These are phyloP conservation scores for Psidium guajava DNA, from an alignment of 345 rosid genomes.

Conservation along the genomic window DNA sequence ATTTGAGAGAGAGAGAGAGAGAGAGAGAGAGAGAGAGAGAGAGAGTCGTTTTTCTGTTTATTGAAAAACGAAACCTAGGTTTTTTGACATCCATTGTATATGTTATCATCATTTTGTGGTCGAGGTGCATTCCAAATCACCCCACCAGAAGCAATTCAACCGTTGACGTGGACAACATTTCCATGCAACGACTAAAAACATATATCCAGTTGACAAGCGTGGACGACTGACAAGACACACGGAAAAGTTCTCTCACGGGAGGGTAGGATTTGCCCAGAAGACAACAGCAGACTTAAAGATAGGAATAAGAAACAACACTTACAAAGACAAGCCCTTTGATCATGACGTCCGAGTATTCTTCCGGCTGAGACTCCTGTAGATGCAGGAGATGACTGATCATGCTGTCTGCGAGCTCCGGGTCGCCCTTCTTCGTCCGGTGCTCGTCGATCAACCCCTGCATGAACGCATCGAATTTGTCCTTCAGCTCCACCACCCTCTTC, in stretches of 20 bases:
- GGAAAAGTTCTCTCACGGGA: not conserved
- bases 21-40: not conserved
- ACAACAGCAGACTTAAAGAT: not conserved
- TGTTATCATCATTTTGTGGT: not conserved
- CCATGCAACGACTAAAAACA: not conserved
- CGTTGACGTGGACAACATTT: not conserved
- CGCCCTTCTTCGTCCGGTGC: constrained; percentile 12
- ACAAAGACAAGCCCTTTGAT: constrained; percentile 41
- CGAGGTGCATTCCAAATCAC: not conserved
- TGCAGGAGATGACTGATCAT: constrained; percentile 51
- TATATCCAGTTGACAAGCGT: not conserved
- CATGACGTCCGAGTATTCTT: not conserved
- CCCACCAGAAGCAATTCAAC: not conserved
- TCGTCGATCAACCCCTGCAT: constrained; percentile 42
- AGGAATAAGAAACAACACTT: not conserved
- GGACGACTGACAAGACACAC: not conserved
- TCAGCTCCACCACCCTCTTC: constrained; percentile 21
- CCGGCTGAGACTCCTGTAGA: constrained; percentile 32
- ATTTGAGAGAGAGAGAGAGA: not conserved
- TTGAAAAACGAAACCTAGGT: not conserved
- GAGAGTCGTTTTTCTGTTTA: too few species aligned
- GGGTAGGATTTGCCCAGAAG: not conserved
- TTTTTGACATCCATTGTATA: not conserved
- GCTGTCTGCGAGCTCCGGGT: constrained; percentile 7
- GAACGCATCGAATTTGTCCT: constrained; percentile 20